Base-by-base conservation (phyloP, 352 stramenopile genomes). In the Labyrinthula sp. region DNA sequence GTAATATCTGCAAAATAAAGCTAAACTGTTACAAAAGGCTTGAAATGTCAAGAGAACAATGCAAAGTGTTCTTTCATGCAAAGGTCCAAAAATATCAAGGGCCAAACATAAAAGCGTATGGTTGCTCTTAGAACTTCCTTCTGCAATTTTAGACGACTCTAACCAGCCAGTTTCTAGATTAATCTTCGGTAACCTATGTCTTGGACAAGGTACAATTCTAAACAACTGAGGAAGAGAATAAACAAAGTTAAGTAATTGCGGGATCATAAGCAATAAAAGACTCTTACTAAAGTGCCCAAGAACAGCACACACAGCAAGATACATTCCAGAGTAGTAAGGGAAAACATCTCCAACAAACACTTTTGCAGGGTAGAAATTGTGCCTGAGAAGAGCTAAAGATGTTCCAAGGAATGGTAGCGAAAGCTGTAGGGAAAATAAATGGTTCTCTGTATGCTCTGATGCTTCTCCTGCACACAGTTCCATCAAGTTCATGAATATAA, bases 311-410 rank as follows among this genome's bases (percentile, higher is more conserved):
- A 93, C 86, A 0, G 88, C 89, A 64, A 99, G 94, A 0, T 83
- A 92, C 83, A 99, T 95, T 26, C 89, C 88, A 2, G 85, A 83
- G 62, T 94, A 96, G 64, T 99, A 97, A 59, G 84, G 95, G 60
- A 92, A 99, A 8, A 88, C 96, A 63, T 99, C 89, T 1, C 89
- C 89, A 10, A 99, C 89, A 63, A 99, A 99, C 4, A 94, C 79
- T 12, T 63, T 67, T 24, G 89, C 79, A 17, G 88, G 89, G 54
- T 88, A 99, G 75, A 82, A 95, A 67, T 99, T 99, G 66, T 92
- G 77, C 31, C 71, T 63, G 23, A 96, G 69, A 25, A 99, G 62
- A 1, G 74, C 89, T 23, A 94, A 63, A 22, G 83, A 93, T 1
- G 71, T 66, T 17, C 35, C 56, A 18, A 73, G 54, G 58, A 95